Percentiles rank a stretch among this genome's conserved stretches.
These are phyloP conservation scores for Leccinum aurantiacum DNA, from an alignment of 768 basidiomycete species.

Conservation along the genomic window DNA sequence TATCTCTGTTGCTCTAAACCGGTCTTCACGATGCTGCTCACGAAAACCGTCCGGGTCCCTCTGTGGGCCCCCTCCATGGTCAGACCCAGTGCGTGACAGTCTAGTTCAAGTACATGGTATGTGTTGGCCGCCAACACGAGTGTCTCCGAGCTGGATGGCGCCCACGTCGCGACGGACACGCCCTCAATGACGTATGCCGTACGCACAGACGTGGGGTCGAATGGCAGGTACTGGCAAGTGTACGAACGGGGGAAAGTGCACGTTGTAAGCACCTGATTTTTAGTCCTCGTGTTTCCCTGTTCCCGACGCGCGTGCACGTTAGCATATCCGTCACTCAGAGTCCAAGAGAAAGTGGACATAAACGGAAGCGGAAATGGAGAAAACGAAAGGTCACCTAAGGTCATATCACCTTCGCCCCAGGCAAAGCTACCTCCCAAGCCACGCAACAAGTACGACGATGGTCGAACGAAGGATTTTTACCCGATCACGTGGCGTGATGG, in stretches of 20 bases:
- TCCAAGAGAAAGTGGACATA: neutral
- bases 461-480: slow-evolving; percentile 49
- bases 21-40: no score
- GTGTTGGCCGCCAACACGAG: slow-evolving; percentile 54
- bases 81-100: slow-evolving; percentile 20
- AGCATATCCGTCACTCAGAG: slow-evolving; percentile 45
- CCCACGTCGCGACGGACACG: slow-evolving; percentile 54
- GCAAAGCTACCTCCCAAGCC: slow-evolving; percentile 30
- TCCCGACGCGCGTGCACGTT: slow-evolving; percentile 1
- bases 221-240: slow-evolving; percentile 47
- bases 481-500: slow-evolving; percentile 71
- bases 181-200: slow-evolving; percentile 40
- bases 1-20: neutral
- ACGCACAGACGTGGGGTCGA: slow-evolving; percentile 40
- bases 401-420: neutral
- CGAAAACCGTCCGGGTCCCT: no score
- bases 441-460: slow-evolving; percentile 34
- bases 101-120: slow-evolving; percentile 40
- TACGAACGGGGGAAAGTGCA: slow-evolving; percentile 54
- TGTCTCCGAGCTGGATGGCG: slow-evolving; percentile 33
- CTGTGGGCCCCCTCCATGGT: no score
- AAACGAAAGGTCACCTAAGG: neutral
- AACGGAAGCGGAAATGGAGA: neutral
- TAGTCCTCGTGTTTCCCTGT: neutral
- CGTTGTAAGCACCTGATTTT: slow-evolving; percentile 46